These are phyloP conservation scores for Eucalyptus pauciflora DNA, from an alignment of 345 rosid species.

Conservation along the genomic window DNA sequence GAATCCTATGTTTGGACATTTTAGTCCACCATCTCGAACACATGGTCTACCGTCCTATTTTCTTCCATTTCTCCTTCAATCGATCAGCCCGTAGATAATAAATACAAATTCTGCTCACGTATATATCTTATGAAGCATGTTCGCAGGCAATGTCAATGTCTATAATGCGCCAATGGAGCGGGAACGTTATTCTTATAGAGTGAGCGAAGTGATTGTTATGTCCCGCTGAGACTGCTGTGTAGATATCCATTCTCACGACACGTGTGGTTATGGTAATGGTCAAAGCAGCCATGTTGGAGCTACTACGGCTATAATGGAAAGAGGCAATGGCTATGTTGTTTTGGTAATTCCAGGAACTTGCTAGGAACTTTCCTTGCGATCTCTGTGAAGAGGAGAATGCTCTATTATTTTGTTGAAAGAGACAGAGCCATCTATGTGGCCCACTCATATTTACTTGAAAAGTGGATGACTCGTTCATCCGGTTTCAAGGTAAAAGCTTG, in stretches of 20 bases:
- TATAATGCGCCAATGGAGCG: background rate
- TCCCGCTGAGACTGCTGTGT: background rate
- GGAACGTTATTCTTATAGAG: background rate
- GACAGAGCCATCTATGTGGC: background rate
- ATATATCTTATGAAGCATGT: too few species aligned
- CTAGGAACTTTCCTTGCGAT: background rate
- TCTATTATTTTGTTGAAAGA: too few species aligned
- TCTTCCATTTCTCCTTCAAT: background rate
- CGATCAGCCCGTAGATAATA: too few species aligned
- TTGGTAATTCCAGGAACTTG: background rate
- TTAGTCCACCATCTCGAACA: background rate
- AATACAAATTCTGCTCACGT: too few species aligned
- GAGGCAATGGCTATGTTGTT: background rate
- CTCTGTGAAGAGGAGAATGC: background rate
- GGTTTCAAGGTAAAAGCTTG: too few species aligned
- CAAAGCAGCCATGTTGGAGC: background rate
- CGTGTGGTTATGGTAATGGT: background rate
- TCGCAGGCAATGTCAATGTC: background rate
- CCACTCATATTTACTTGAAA: background rate
- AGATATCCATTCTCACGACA: fast-evolving
- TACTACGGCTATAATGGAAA: background rate
- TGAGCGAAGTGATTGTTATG: background rate
- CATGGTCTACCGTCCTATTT: background rate
- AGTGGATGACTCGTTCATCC: too few species aligned
- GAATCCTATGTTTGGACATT: background rate